phyloP scores from a whole-genome alignment of 768 basidiomycete genomes.

The Lentinula raphanica region DNA sequence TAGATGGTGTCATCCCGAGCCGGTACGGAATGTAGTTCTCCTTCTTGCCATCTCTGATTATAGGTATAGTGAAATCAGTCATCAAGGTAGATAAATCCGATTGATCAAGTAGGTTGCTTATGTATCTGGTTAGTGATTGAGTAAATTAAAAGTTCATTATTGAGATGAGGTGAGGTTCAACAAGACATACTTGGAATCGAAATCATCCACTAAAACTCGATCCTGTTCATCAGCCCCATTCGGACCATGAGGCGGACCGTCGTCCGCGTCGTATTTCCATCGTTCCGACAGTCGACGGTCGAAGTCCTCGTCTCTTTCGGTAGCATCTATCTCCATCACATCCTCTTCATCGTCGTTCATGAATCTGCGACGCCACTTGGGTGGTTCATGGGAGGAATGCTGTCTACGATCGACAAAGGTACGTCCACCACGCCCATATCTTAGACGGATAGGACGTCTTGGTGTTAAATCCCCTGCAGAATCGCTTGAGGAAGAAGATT shows the following conservation, averaged over 20 bases:
- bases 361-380: slow-evolving; percentile 38
- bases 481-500: slow-evolving; percentile 22
- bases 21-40: slow-evolving; percentile 9
- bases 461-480: slow-evolving; percentile 20
- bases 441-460: slow-evolving; percentile 57
- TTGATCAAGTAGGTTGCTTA: slow-evolving; percentile 54
- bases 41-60: slow-evolving; percentile 8
- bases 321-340: slow-evolving; percentile 22
- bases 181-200: slow-evolving; percentile 42
- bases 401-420: slow-evolving; percentile 68
- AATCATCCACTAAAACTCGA: slow-evolving; percentile 68
- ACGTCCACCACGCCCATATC: slow-evolving; percentile 81
- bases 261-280: slow-evolving; percentile 70
- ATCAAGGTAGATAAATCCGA: slow-evolving; percentile 31
- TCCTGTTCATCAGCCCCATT: slow-evolving; percentile 66
- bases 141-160: neutral
- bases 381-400: slow-evolving; percentile 8
- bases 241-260: slow-evolving; percentile 47
- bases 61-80: slow-evolving; percentile 10
- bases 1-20: slow-evolving; percentile 7
- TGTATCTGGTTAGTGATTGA: slow-evolving; percentile 15
- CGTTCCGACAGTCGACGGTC: slow-evolving; percentile 44
- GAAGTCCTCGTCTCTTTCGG: slow-evolving; percentile 33
- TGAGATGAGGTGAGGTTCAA: neutral
- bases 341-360: slow-evolving; percentile 25